Conservation (phyloP, 176 grass and related monocot species). For the Melocanna baccifera region DNA sequence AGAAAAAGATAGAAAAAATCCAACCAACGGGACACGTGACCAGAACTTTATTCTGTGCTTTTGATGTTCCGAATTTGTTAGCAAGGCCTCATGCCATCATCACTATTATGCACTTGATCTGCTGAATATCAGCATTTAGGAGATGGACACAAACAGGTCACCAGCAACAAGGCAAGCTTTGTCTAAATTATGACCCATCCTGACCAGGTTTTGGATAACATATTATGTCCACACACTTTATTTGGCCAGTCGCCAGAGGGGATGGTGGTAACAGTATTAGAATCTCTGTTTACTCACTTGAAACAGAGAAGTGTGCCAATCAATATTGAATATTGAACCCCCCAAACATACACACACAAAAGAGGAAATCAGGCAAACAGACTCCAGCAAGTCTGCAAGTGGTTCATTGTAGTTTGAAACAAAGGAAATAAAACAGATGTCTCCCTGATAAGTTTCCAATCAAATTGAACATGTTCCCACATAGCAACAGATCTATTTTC, state of each 20-base stretch:
- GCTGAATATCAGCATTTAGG: not conserved
- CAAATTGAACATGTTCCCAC: not conserved
- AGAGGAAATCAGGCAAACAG: not conserved
- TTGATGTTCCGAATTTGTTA: not conserved
- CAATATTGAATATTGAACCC: too few species aligned
- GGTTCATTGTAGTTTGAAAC: not conserved
- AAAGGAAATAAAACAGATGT: not conserved
- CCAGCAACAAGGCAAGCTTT: not conserved
- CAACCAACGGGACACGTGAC: not conserved
- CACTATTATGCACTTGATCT: not conserved
- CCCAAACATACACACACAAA: not conserved
- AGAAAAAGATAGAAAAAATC: not conserved
- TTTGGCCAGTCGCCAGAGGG: not conserved
- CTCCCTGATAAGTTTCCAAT: not conserved
- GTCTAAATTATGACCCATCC: not conserved
- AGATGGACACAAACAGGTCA: not conserved
- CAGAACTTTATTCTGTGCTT: not conserved
- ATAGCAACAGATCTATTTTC: not conserved
- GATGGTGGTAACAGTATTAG: not conserved
- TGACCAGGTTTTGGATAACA: not conserved
- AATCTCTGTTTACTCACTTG: not conserved
- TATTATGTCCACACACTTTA: not conserved
- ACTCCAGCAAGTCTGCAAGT: not conserved
- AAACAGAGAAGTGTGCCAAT: too few species aligned
- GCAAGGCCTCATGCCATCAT: not conserved